Percentiles rank a stretch among this genome's conserved stretches.
Conservation (phyloP, 2,329 filamentous ascomycete genomes). For the Aspergillus quadrilineatus region DNA sequence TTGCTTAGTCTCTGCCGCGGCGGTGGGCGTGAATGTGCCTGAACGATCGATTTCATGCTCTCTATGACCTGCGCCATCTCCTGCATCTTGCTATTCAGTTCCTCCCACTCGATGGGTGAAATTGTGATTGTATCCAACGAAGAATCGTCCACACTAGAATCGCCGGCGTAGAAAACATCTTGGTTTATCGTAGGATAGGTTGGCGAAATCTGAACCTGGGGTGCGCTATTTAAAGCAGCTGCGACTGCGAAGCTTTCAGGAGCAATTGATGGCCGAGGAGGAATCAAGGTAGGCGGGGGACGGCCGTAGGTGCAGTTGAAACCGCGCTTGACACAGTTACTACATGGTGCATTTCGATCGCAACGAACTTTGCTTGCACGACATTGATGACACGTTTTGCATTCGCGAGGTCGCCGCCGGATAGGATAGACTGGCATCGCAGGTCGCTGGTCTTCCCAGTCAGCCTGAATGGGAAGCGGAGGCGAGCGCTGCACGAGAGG, state of each 20-base stretch:
- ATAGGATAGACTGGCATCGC: constrained; percentile 37
- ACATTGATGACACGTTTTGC: constrained; percentile 51
- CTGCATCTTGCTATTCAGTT: constrained; percentile 36
- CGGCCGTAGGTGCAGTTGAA: constrained; percentile 40
- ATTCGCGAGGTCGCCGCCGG: constrained; percentile 38
- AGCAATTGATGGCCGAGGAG: constrained; percentile 14
- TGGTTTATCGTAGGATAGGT: constrained; percentile 15
- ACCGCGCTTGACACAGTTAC: constrained; percentile 44
- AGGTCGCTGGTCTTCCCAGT: neutral
- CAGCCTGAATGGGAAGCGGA: neutral
- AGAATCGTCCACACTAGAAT: constrained; percentile 20
- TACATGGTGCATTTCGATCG: constrained; percentile 42
- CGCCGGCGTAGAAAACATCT: constrained; percentile 23
- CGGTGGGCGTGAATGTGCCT: constrained; percentile 28
- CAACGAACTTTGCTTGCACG: constrained; percentile 52
- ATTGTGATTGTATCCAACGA: constrained; percentile 31
- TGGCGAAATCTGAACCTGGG: constrained; percentile 17
- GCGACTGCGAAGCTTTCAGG: constrained; percentile 15
- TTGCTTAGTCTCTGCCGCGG: constrained; percentile 19
- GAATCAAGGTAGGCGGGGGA: constrained; percentile 25
- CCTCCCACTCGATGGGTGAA: constrained; percentile 36
- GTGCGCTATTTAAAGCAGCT: constrained; percentile 17
- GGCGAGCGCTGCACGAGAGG: neutral
- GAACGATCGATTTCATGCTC: constrained; percentile 33
- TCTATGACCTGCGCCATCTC: constrained; percentile 36